Percentiles rank a stretch among this genome's conserved stretches.
phyloP scores from a whole-genome alignment of 129 eudicot species.

The Apium graveolens region DNA sequence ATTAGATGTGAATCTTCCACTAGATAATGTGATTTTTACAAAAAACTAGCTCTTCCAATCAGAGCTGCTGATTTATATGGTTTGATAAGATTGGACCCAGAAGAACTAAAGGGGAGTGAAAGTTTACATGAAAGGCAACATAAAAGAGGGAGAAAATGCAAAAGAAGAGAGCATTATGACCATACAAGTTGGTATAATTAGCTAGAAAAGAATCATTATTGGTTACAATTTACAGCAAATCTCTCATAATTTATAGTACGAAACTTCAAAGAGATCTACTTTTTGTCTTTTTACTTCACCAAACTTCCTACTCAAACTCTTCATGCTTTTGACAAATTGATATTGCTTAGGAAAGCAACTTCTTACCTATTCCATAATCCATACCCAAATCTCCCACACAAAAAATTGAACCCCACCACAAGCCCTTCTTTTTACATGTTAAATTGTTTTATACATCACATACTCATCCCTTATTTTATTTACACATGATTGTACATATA shows the following conservation, averaged over 20 bases:
- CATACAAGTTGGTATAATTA: neutral
- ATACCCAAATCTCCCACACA: neutral
- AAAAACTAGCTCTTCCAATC: neutral
- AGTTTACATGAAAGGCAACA: neutral
- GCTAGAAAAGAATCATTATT: neutral
- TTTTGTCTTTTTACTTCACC: slow-evolving; percentile 34
- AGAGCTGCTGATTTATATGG: neutral
- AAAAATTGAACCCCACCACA: neutral
- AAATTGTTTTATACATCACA: neutral
- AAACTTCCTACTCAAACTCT: slow-evolving; percentile 49
- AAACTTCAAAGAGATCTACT: slow-evolving; percentile 1
- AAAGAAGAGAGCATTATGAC: neutral
- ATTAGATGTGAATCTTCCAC: neutral
- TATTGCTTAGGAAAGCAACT: slow-evolving; percentile 39
- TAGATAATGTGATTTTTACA: neutral
- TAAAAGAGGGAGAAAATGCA: neutral
- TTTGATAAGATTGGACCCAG: neutral
- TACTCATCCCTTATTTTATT: neutral
- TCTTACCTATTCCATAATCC: slow-evolving; percentile 15
- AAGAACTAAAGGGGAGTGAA: neutral
- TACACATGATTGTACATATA: neutral
- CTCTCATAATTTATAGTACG: neutral
- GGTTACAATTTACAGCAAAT: neutral
- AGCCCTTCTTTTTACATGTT: neutral
- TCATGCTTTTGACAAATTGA: slow-evolving; percentile 23